Percentiles rank a stretch among this genome's conserved stretches.
Conservation (phyloP, 306 rosid species). For the Acacia confusa region DNA sequence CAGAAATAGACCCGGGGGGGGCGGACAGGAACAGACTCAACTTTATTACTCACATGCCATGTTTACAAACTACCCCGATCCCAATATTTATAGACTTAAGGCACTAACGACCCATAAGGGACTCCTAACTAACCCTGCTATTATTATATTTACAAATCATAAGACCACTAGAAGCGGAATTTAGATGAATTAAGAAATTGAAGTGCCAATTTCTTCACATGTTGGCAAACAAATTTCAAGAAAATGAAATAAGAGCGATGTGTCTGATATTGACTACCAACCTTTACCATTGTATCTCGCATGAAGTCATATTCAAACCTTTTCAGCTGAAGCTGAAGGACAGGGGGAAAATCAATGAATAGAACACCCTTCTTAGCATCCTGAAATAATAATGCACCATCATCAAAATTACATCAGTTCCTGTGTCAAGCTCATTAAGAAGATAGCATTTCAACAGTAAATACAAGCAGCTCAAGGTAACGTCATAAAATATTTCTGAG, state of each 20-base stretch:
- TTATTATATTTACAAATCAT: background rate
- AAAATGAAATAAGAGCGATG: background rate
- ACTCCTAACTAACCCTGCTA: background rate
- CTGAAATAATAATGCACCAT: conserved; percentile 44
- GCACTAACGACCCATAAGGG: background rate
- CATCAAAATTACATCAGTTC: conserved; percentile 27
- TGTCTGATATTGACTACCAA: conserved; percentile 36
- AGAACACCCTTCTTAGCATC: conserved; percentile 94
- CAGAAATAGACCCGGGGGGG: too few relatives aligned
- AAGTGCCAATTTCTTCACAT: background rate
- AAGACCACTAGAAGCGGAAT: background rate
- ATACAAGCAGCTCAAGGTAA: background rate
- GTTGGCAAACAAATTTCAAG: background rate
- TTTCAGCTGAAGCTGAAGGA: conserved; percentile 90
- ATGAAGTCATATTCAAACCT: conserved; percentile 90
- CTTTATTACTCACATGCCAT: background rate
- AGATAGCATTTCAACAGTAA: conserved; percentile 3
- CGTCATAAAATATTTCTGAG: conserved; percentile 1
- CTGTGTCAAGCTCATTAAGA: conserved; percentile 3
- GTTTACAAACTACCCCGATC: background rate
- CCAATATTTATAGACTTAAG: background rate
- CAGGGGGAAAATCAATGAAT: conserved; percentile 91
- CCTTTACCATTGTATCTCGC: conserved; percentile 97
- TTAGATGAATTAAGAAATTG: background rate
- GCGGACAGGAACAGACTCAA: background rate